Evolutionary conservation across 1,284 basidiomycete genomes (phyloP).

Genomic region (Caloboletus firmus): DNA sequence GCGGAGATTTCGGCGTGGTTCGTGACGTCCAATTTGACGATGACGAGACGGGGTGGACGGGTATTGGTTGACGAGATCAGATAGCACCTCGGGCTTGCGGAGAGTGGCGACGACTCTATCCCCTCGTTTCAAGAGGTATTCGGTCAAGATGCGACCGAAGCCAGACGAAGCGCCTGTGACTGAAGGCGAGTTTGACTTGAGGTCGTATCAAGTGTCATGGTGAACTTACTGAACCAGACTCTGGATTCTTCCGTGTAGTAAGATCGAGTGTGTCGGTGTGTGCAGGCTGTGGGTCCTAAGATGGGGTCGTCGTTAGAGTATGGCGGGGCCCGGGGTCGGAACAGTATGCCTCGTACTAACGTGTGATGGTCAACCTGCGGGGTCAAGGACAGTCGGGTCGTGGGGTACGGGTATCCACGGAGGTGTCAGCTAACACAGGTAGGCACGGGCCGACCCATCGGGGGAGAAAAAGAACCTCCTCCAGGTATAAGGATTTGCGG

Average conservation of each 20-base stretch:
- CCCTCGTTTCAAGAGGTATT: slow-evolving; percentile 30
- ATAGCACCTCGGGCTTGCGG: slow-evolving; percentile 30
- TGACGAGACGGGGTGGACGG: slow-evolving; percentile 34
- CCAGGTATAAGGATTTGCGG: no score
- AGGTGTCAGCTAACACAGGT: no score
- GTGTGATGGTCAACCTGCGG: no score
- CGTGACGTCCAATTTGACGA: slow-evolving; percentile 43
- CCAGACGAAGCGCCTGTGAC: slow-evolving; percentile 30
- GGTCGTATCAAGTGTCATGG: no score
- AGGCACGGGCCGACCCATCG: no score
- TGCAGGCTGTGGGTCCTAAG: no score
- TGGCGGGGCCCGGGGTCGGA: no score
- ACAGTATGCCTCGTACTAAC: no score
- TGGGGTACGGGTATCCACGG: no score
- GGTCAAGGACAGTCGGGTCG: no score
- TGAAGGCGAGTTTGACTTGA: slow-evolving; percentile 4
- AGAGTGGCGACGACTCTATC: slow-evolving; percentile 39
- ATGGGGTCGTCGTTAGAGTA: no score
- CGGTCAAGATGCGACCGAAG: slow-evolving; percentile 25
- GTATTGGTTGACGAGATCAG: slow-evolving; percentile 30
- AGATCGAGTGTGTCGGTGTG: background rate
- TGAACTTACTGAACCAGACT: slow-evolving; percentile 23
- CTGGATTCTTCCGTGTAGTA: background rate
- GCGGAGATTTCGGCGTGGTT: slow-evolving; percentile 24
- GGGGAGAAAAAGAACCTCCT: no score